A percentile compares a stretch with the other conserved stretches of the same genome.
phyloP scores from a whole-genome alignment of 305 asterid species.

The Fraxinus angustifolia region DNA sequence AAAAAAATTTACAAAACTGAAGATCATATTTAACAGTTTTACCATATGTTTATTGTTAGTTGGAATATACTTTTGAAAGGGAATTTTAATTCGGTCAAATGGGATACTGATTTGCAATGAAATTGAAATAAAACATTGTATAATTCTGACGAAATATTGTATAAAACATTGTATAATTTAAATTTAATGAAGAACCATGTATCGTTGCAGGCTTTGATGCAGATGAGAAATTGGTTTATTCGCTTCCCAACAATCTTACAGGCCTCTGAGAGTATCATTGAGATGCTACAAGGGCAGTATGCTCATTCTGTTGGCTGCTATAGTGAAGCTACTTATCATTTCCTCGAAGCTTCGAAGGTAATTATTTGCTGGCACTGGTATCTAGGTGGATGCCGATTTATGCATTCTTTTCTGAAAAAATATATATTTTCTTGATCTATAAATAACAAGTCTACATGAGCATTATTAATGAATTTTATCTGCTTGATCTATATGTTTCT shows the following conservation, averaged over 20 bases:
- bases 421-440: background rate
- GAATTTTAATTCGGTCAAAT: background rate
- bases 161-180: background rate
- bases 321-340: constrained; percentile 80
- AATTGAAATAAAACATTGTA: constrained; percentile 12
- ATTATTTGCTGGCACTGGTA: constrained; percentile 9
- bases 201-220: constrained; percentile 70
- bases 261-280: constrained; percentile 82
- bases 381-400: background rate
- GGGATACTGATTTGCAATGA: constrained; percentile 6
- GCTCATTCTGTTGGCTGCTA: constrained; percentile 88
- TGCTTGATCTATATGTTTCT: background rate
- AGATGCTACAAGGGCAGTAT: constrained; percentile 95
- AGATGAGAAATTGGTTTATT: constrained; percentile 79
- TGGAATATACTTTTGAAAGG: background rate
- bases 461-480: background rate
- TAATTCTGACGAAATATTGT: background rate
- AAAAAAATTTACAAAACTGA: background rate
- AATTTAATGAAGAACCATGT: background rate
- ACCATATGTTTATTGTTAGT: constrained; percentile 1
- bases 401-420: background rate
- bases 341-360: constrained; percentile 87
- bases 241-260: constrained; percentile 94
- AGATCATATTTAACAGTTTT: background rate
- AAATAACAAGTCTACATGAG: background rate